Base-by-base conservation (phyloP, 2,329 filamentous ascomycete species). In the Endoconidiophora polonica region DNA sequence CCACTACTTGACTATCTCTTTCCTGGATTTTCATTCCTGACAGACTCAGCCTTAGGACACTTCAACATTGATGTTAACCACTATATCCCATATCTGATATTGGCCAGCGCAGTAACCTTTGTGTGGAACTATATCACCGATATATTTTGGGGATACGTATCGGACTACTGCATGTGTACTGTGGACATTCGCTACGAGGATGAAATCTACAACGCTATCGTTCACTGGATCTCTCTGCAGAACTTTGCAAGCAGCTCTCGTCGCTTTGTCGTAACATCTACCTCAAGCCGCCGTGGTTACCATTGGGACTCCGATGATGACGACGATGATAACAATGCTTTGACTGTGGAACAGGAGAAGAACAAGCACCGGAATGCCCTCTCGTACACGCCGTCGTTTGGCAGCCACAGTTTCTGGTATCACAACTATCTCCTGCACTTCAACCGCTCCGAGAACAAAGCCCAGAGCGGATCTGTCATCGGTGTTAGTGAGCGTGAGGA, bases 131-230 rank as follows among this genome's bases (percentile, higher is more conserved):
- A 80, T 56, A 59, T 73, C 42, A 68, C 63, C 48, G 61, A 65
- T 2, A 71, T 69, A 56, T 52, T 74, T 10, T 72, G 67, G 65
- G 59, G 61, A 1, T 60, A 71, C 38, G 55, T 79, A 26, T 67
- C 73, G 40, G 57, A 64, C 4, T 66, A 81, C 57, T 71, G 81
- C 56, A 77, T 82, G 68, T 81, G 76, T 2, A 75, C 72, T 1
- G 79, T 80, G 16, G 75, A 80, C 56, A 74, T 86, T 38, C 72
- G 77, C 42, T 71, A 75, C 24, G 79, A 84, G 52, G 81, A 86
- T 57, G 81, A 85, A 59, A 75, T 82, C 51, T 85, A 83, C 65
- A 79, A 79, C 58, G 81, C 83, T 58, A 58, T 84, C 39, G 83
- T 84, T 77, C 70, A 69, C 23, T 85, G 81, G 81, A 70, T 84